These are phyloP conservation scores for Claviceps cyperi DNA, from an alignment of 2,329 filamentous ascomycete genomes.

Conservation along the genomic window DNA sequence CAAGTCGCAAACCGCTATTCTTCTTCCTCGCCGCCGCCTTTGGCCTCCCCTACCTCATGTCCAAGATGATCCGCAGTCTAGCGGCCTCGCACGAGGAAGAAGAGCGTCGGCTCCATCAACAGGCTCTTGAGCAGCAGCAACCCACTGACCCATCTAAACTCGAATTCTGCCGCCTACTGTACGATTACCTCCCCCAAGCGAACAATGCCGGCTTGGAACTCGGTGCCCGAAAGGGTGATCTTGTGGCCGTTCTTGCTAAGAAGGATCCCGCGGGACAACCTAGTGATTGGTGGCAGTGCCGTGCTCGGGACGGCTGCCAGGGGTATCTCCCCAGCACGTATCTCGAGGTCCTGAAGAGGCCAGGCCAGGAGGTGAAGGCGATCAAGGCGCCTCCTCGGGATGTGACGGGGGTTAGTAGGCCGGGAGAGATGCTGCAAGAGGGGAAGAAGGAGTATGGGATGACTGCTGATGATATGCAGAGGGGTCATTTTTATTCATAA, in stretches of 20 bases:
- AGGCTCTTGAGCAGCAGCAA: slow-evolving; percentile 35
- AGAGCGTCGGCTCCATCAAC: slow-evolving; percentile 40
- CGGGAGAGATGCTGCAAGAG: slow-evolving; percentile 19
- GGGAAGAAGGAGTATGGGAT: slow-evolving; percentile 39
- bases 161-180: slow-evolving; percentile 89
- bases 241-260: slow-evolving; percentile 88
- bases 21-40: slow-evolving; percentile 94
- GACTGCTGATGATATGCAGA: slow-evolving; percentile 40
- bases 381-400: slow-evolving; percentile 37
- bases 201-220: slow-evolving; percentile 58
- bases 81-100: slow-evolving; percentile 78
- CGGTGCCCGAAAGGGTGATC: slow-evolving; percentile 83
- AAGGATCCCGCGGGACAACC: slow-evolving; percentile 82
- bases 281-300: slow-evolving; percentile 95
- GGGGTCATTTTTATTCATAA: slow-evolving; percentile 43
- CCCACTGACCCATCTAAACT: slow-evolving; percentile 76
- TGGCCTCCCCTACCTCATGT: slow-evolving; percentile 91
- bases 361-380: slow-evolving; percentile 34
- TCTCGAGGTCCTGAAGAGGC: slow-evolving; percentile 55
- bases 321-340: slow-evolving; percentile 89
- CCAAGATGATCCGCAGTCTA: slow-evolving; percentile 79
- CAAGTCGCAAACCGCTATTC: slow-evolving; percentile 87
- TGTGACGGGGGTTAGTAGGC: slow-evolving; percentile 32
- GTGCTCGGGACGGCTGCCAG: slow-evolving; percentile 75
- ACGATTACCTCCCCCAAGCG: slow-evolving; percentile 79